phyloP scores from a whole-genome alignment of 2,329 filamentous ascomycete species.

The Pseudogymnoascus sp. region DNA sequence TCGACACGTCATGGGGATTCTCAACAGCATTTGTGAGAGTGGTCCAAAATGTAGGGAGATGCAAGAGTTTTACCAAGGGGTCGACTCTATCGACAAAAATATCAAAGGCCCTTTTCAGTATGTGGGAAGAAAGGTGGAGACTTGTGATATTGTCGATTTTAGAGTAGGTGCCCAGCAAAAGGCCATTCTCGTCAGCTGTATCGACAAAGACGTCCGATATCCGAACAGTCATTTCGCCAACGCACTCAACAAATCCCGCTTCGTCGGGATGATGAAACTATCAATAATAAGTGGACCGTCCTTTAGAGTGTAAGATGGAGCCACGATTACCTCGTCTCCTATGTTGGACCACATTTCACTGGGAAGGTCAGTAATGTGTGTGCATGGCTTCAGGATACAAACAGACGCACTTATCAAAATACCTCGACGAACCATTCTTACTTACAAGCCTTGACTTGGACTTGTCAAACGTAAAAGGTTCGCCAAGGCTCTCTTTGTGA shows the following conservation, averaged over 20 bases:
- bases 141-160: conserved; percentile 7
- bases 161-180: conserved; percentile 10
- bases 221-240: conserved; percentile 11
- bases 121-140: conserved; percentile 9
- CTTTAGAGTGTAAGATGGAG: neutral
- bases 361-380: conserved; percentile 5
- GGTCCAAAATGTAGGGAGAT: conserved; percentile 45
- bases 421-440: conserved; percentile 20
- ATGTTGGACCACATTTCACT: conserved; percentile 27
- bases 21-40: conserved; percentile 2
- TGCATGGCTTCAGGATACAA: neutral
- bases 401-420: conserved; percentile 22
- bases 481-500: conserved; percentile 6
- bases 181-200: conserved; percentile 14
- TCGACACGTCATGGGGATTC: conserved; percentile 11
- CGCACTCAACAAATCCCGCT: conserved; percentile 11
- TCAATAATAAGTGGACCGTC: conserved; percentile 11
- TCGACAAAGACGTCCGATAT: conserved; percentile 6
- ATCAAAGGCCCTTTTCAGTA: conserved; percentile 50
- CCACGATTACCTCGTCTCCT: conserved; percentile 26
- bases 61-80: conserved; percentile 59
- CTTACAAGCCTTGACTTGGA: conserved; percentile 21
- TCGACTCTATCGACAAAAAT: conserved; percentile 63
- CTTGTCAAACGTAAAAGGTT: conserved; percentile 12
- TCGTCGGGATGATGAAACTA: conserved; percentile 21